Conservation (phyloP, 805 yeast species). For the Ogataea trehalophila region DNA sequence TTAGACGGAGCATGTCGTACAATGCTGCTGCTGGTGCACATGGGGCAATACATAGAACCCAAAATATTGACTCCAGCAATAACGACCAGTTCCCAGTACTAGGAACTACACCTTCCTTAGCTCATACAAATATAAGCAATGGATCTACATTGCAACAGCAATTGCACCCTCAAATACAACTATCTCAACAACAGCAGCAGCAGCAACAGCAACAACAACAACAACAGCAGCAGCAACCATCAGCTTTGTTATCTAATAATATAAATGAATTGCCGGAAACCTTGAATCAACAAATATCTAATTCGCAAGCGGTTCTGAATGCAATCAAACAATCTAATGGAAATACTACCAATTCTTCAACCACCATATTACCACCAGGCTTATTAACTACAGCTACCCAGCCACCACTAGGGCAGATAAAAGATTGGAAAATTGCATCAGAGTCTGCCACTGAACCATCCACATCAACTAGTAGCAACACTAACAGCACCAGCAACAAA, state of each 20-base stretch:
- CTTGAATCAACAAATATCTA: constrained; percentile 15
- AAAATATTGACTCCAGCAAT: constrained; percentile 4
- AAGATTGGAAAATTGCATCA: too few relatives aligned
- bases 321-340: constrained; percentile 20
- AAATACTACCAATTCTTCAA: neutral
- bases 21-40: constrained; percentile 10
- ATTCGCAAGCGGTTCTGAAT: constrained; percentile 23
- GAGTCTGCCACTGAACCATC: neutral
- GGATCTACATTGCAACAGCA: constrained; percentile 3
- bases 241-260: constrained; percentile 5
- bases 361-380: constrained; percentile 11
- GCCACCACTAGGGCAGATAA: neutral
- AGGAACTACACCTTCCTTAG: constrained; percentile 11
- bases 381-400: constrained; percentile 2
- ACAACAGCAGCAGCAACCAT: constrained; percentile 3
- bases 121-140: constrained; percentile 1
- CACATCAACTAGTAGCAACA: neutral
- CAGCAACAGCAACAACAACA: constrained; percentile 5
- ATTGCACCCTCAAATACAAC: constrained; percentile 5
- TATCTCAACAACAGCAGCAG: constrained; percentile 2
- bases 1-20: constrained; percentile 10
- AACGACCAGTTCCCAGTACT: constrained; percentile 27
- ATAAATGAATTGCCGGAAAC: constrained; percentile 1
- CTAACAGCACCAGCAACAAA: neutral
- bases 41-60: constrained; percentile 4